Evolutionary conservation across 768 basidiomycete species (phyloP).

Genomic region (Rossbeevera mucosa): DNA sequence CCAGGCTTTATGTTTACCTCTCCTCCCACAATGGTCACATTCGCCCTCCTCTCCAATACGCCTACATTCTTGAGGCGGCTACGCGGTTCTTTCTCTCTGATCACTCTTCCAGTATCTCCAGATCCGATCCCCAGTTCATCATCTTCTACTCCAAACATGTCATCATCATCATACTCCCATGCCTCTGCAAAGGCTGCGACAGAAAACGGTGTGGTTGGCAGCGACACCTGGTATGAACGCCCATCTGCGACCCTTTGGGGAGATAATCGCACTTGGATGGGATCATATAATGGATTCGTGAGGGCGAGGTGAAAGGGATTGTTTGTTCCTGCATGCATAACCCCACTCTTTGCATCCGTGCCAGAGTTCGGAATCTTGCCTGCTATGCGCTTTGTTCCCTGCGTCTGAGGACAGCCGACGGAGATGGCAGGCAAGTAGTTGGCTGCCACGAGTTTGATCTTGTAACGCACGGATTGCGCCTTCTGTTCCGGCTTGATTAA

Average conservation of each 20-base stretch:
- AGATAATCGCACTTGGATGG: conserved; percentile 85
- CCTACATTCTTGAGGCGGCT: conserved; percentile 59
- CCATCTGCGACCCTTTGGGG: conserved; percentile 56
- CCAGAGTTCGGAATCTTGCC: conserved; percentile 35
- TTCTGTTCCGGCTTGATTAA: conserved; percentile 98
- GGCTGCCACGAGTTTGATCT: conserved; percentile 95
- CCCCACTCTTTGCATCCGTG: conserved; percentile 35
- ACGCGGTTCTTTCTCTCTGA: conserved; percentile 44
- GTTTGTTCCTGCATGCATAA: conserved; percentile 67
- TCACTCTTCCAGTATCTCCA: conserved; percentile 34
- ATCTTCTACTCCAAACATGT: conserved; percentile 59
- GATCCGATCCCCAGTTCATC: conserved; percentile 33
- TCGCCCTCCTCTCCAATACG: conserved; percentile 85
- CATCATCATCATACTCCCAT: conserved; percentile 97
- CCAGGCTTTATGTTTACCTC: conserved; percentile 85
- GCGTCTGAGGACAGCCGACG: conserved; percentile 59
- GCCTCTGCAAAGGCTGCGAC: conserved; percentile 92
- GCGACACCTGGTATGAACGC: conserved; percentile 61
- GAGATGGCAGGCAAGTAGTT: conserved; percentile 90
- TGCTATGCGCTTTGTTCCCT: conserved; percentile 33
- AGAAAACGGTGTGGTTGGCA: conserved; percentile 75
- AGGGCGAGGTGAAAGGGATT: conserved; percentile 88
- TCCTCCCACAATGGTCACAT: conserved; percentile 82
- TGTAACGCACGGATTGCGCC: conserved; percentile 88
- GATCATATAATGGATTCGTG: conserved; percentile 94